Evolutionary conservation across 371 early-diverging fungal species (phyloP).

Genomic region (Mortierella sp.): DNA sequence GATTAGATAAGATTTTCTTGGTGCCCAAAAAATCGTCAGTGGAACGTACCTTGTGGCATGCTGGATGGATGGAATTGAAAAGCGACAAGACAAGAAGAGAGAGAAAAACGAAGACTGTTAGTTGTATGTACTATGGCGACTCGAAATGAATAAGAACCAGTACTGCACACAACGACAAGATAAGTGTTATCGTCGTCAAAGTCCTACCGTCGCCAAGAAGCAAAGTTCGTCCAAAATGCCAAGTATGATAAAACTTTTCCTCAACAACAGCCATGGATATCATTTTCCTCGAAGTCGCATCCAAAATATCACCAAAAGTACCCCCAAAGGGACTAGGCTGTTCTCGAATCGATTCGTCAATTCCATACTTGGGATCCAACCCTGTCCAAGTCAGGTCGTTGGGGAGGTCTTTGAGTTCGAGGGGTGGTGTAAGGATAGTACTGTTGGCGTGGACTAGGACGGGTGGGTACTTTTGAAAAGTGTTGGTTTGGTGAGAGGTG

Average conservation of each 20-base stretch:
- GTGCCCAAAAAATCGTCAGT: not conserved
- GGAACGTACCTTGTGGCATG: conserved; percentile 41
- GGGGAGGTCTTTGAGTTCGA: conserved; percentile 22
- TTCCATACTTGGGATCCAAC: conserved; percentile 20
- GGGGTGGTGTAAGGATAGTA: not conserved
- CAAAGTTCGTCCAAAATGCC: conserved; percentile 44
- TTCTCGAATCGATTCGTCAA: conserved; percentile 41
- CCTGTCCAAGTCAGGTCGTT: conserved; percentile 23
- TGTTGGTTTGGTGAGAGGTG: not conserved
- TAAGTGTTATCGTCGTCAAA: not conserved
- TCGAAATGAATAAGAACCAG: too few species aligned
- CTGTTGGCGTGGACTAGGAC: conserved; percentile 6
- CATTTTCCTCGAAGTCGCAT: conserved; percentile 37
- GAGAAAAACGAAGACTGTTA: not conserved
- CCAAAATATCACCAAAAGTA: conserved; percentile 38
- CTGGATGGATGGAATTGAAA: not conserved
- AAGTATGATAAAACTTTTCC: conserved; percentile 46
- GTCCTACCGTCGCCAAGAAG: conserved; percentile 45
- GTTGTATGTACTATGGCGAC: not conserved
- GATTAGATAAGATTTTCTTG: not conserved
- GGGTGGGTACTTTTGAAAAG: conserved; percentile 28
- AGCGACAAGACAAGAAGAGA: not conserved
- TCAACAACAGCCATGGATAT: conserved; percentile 31
- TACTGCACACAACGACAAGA: not conserved
- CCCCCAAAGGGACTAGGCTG: conserved; percentile 43